A percentile compares a stretch with the other conserved stretches of the same genome.
Evolutionary conservation across 208 protist genomes (phyloP).

Genomic region (Acanthamoeba triangularis): DNA sequence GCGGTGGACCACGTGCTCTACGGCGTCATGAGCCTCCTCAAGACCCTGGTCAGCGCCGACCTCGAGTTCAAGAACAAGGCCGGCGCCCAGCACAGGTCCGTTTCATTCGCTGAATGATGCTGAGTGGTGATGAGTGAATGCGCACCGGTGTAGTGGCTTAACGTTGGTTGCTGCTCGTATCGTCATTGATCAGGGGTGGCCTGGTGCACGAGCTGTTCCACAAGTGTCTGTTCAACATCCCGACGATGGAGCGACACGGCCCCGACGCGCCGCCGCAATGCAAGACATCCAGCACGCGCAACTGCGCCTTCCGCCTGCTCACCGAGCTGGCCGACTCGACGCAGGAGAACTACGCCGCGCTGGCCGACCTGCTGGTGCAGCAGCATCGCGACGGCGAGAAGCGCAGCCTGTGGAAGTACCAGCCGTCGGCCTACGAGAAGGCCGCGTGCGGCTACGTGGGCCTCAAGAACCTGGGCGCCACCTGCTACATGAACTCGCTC

Average conservation of each 20-base stretch:
- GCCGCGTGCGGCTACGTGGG: slow-evolving; percentile 88
- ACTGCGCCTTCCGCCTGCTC: slow-evolving; percentile 86
- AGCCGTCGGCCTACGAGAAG: not conserved
- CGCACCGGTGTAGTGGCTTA: too few relatives aligned
- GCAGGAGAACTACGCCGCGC: not conserved
- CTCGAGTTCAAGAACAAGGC: slow-evolving; percentile 46
- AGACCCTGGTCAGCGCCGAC: slow-evolving; percentile 70
- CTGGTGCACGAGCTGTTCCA: slow-evolving; percentile 82
- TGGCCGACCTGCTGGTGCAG: slow-evolving; percentile 28
- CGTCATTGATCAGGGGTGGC: slow-evolving; percentile 15
- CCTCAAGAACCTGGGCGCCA: slow-evolving; percentile 91
- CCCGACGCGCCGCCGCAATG: slow-evolving; percentile 88
- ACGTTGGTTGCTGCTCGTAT: too few relatives aligned
- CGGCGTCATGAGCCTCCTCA: slow-evolving; percentile 73
- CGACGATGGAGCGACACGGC: slow-evolving; percentile 82
- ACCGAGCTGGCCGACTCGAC: slow-evolving; percentile 78
- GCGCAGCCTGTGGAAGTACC: slow-evolving; percentile 45
- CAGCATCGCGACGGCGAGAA: slow-evolving; percentile 43
- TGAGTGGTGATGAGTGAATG: too few relatives aligned
- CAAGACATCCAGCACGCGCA: slow-evolving; percentile 87
- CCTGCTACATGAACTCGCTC: slow-evolving; percentile 93
- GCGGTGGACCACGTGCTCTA: slow-evolving; percentile 75
- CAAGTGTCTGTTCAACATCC: slow-evolving; percentile 90
- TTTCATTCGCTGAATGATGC: too few relatives aligned
- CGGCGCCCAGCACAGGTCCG: not conserved